Base-by-base conservation (phyloP, 345 rosid species). In the Hevea brasiliensis region DNA sequence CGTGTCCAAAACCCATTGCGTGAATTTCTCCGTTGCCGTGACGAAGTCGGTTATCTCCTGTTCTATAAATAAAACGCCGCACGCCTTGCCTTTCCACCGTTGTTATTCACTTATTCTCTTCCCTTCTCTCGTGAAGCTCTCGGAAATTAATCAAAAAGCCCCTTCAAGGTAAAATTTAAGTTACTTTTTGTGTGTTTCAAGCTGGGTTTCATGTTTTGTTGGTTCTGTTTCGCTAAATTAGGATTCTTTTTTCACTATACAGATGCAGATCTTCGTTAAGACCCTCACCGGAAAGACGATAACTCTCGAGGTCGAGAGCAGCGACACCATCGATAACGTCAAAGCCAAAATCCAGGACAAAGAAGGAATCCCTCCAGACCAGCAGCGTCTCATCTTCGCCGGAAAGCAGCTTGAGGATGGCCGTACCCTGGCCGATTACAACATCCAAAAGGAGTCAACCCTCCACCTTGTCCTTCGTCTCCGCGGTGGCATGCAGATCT, bases 401-500 rank as follows among this genome's bases (percentile, higher is more conserved):
- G 78, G 78, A 0, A 74, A 74, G 27, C 78, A 74, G 61, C 72
- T 74, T 4, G 78, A 74, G 29, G 78, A 74, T 26, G 78, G 78
- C 2, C 61, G 78, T 17, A 75, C 78, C 41, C 21, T 75, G 55
- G 78, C 78, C 15, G 78, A 75, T 41, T 75, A 75, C 32, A 75
- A 75, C 41, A 75, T 75, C 55, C 78, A 75, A 42, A 75, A 75
- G 67, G 78, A 75, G 51, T 68, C 73, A 14, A 75, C 78, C 44
- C 78, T 75, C 45, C 78, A 75, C 15, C 68, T 75, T 3, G 78
- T 75, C 13, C 78, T 75, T 62, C 67, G 78, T 21, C 78, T 75
- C 32, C 72, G 78, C 2, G 78, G 78, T 10, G 78, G 78, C 1
- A 76, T 76, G 79, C 79, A 76, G 62, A 76, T 76, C 32, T 76